These are phyloP conservation scores for Cicer judaicum DNA, from an alignment of 306 rosid genomes.

Conservation along the genomic window DNA sequence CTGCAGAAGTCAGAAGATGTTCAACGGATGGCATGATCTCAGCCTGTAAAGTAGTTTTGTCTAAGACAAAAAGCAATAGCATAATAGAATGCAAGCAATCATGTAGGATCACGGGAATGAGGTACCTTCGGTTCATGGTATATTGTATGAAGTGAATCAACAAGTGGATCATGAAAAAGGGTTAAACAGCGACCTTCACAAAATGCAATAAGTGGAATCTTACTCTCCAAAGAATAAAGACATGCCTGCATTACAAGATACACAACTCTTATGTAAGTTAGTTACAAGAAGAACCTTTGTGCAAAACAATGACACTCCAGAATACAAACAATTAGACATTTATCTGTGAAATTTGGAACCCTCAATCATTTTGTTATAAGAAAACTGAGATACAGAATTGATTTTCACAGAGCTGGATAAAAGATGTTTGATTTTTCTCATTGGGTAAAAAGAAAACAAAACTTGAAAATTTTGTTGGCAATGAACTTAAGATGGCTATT, in stretches of 20 bases:
- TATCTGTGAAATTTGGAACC: conserved; percentile 28
- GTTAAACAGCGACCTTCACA: conserved; percentile 84
- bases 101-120: not conserved
- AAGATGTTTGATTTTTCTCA: conserved; percentile 19
- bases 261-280: conserved; percentile 12
- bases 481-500: conserved; percentile 26
- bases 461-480: not conserved
- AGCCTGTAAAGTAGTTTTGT: conserved; percentile 60
- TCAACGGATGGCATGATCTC: conserved; percentile 90
- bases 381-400: conserved; percentile 27
- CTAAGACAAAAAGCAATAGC: conserved; percentile 44
- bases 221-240: conserved; percentile 72
- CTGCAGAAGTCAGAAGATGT: conserved; percentile 77
- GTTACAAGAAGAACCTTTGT: conserved; percentile 17
- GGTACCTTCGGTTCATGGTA: conserved; percentile 93
- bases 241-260: conserved; percentile 68
- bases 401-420: conserved; percentile 21
- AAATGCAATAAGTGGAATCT: conserved; percentile 83
- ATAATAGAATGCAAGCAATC: conserved; percentile 32
- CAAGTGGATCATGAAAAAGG: conserved; percentile 77
- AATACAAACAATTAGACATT: conserved; percentile 25
- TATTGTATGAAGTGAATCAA: conserved; percentile 72
- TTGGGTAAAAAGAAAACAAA: conserved; percentile 26
- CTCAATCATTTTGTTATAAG: conserved; percentile 6
- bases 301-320: conserved; percentile 14